Evolutionary conservation across 2,329 filamentous ascomycete genomes (phyloP), one percentile per base, ranked within the genome.

Genomic region (Cladophialophora chaetospira): DNA sequence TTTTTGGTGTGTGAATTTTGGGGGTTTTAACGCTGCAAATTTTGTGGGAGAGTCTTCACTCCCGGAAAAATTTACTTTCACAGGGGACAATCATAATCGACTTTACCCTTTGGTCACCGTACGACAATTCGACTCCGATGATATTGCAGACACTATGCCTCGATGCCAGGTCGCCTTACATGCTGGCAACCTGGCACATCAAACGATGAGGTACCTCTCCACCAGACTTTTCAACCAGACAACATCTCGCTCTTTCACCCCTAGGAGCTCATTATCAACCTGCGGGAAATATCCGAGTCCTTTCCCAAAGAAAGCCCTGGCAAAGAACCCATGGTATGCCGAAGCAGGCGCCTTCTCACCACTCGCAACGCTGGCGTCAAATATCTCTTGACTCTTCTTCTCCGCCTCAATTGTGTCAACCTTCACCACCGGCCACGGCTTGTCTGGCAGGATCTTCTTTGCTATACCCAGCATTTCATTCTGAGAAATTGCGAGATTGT

Each of bases 391-490:
- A 23, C 50, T 45, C 31, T 55, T 45, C 17, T 44, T 36, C 21
- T 19, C 28, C 11, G 31, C 43, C n/a, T 51, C 45, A 10, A 29
- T 17, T 8, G 47, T 56, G 19, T 56, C 46, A 28, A 52, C 36
- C 13, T 19, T 17, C 17, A 52, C 23, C 8, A 45, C 31, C 31
- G 48, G 19, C 31, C 48, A 56, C 35, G 48, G 19, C 28, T 46
- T 29, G 9, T 47, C 53, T 17, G 53, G 53, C 11, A 13, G 11
- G 17, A 52, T 19, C 3, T 44, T 46, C 15, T 35, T 40, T 3
- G 53, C 53, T 17, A 19, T 36, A 6, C n/a, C 66, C 11, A 74
- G 63, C n/a, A 74, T 65, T 25, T 74, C 69, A 2, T 64, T 60
- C 45, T 72, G 71, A n/a, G 69, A n/a, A 33, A 33, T 8, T 33